Conservation (phyloP, 352 stramenopile species). For the Halophytophthora polymorphica region DNA sequence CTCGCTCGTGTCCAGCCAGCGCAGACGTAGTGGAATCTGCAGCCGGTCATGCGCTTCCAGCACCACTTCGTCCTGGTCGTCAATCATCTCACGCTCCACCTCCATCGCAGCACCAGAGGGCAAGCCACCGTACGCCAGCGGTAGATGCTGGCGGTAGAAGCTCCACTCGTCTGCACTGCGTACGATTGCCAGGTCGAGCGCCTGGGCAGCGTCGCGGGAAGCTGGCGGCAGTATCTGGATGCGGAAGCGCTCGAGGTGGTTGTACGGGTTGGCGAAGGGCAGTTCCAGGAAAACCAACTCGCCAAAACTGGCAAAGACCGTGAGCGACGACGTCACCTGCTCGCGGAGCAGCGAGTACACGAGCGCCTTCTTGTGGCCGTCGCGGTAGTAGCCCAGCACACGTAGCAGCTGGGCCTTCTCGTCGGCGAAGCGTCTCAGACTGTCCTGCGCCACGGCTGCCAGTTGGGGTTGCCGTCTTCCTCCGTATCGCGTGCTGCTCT, state of each 20-base stretch:
- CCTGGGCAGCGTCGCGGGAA: conserved; percentile 22
- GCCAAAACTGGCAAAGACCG: conserved; percentile 78
- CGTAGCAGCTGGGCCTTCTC: conserved; percentile 86
- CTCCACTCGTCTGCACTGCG: conserved; percentile 78
- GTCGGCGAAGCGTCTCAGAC: conserved; percentile 48
- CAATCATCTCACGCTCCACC: conserved; percentile 93
- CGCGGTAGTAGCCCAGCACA: conserved; percentile 90
- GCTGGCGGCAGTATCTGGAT: conserved; percentile 71
- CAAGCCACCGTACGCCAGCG: conserved; percentile 41
- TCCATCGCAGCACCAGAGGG: conserved; percentile 17
- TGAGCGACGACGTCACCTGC: conserved; percentile 84
- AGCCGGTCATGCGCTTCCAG: conserved; percentile 85
- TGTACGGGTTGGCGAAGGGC: conserved; percentile 89
- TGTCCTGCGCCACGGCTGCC: conserved; percentile 10
- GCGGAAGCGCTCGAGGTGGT: conserved; percentile 87
- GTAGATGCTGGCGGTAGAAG: conserved; percentile 70
- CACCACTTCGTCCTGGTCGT: conserved; percentile 82
- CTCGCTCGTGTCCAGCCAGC: conserved; percentile 59
- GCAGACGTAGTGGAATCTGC: conserved; percentile 82
- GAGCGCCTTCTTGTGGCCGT: conserved; percentile 93
- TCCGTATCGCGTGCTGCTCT: conserved; percentile 21
- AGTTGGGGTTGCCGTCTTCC: conserved; percentile 15
- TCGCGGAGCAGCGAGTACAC: conserved; percentile 88
- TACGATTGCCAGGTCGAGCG: conserved; percentile 76
- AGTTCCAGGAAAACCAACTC: conserved; percentile 88